A percentile compares a stretch with the other conserved stretches of the same genome.
These are phyloP conservation scores for Hibiscus syriacus DNA, from an alignment of 345 rosid genomes.

Conservation along the genomic window DNA sequence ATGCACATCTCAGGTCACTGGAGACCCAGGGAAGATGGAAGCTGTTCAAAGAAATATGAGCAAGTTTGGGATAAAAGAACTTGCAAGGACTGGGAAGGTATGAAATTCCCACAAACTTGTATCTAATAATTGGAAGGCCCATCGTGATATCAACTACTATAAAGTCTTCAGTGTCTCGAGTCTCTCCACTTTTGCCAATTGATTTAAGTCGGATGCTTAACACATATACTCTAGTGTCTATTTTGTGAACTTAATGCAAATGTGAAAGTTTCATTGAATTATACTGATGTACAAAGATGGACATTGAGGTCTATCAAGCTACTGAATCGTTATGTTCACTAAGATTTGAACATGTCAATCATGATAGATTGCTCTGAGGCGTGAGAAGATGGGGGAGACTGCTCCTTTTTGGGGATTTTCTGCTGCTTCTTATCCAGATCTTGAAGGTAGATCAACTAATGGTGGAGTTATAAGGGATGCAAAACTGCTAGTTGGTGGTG, in stretches of 20 bases:
- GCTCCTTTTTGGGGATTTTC: constrained; percentile 82
- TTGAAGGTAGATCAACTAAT: constrained; percentile 21
- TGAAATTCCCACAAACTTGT: background rate
- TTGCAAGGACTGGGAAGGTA: constrained; percentile 83
- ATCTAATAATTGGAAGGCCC: background rate
- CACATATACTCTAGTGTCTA: background rate
- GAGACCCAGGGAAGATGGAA: constrained; percentile 95
- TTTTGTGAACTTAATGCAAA: background rate
- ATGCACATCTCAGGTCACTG: constrained; percentile 59
- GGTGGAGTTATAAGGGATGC: constrained; percentile 21
- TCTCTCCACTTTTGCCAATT: background rate
- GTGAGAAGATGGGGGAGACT: constrained; percentile 77
- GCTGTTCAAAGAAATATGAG: constrained; percentile 80
- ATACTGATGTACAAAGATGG: background rate
- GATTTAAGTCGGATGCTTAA: background rate
- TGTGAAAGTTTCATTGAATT: background rate
- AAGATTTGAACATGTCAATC: constrained; percentile 26
- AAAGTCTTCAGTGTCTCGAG: background rate
- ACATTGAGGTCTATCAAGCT: background rate
- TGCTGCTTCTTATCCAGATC: constrained; percentile 60
- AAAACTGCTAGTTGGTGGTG: constrained; percentile 23
- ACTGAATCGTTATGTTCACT: background rate
- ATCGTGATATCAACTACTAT: background rate
- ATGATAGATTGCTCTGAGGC: constrained; percentile 68
- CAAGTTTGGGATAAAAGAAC: constrained; percentile 89